These are phyloP conservation scores for Amanita jacksonii DNA, from an alignment of 768 basidiomycete species.

Conservation along the genomic window DNA sequence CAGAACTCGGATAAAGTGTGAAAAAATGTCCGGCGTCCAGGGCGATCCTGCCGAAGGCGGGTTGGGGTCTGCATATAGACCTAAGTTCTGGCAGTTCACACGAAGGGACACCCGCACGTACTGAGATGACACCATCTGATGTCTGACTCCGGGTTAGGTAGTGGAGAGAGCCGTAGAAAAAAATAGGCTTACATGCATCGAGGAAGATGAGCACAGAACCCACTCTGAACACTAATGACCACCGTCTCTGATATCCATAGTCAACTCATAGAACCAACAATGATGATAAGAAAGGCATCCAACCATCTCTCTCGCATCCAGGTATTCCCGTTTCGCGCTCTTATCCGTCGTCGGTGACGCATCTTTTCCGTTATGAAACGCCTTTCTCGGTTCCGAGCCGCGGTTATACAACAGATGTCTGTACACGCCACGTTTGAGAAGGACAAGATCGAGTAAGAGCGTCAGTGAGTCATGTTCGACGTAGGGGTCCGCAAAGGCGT, in stretches of 20 bases:
- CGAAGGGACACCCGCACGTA: constrained; percentile 21
- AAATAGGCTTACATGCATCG: constrained; percentile 55
- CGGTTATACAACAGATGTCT: constrained; percentile 77
- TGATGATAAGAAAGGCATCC: not conserved
- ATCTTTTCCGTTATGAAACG: constrained; percentile 13
- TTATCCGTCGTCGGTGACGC: constrained; percentile 8
- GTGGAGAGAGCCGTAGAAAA: not conserved
- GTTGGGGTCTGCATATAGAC: constrained; percentile 26
- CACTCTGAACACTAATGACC: constrained; percentile 49
- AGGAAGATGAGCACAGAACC: constrained; percentile 49
- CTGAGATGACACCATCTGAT: constrained; percentile 72
- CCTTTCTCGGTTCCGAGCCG: constrained; percentile 51
- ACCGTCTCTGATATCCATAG: constrained; percentile 47
- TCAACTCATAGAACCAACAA: not conserved
- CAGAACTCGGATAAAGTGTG: constrained; percentile 47
- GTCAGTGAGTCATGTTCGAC: constrained; percentile 76
- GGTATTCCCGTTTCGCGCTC: not conserved
- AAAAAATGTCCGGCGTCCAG: constrained; percentile 44
- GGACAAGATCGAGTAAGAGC: constrained; percentile 68
- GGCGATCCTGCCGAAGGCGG: constrained; percentile 28
- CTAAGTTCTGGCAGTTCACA: not conserved
- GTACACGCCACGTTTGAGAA: constrained; percentile 76
- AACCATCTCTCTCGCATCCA: constrained; percentile 10
- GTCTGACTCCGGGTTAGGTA: constrained; percentile 30
- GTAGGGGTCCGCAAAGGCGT: constrained; percentile 73